Evolutionary conservation across 768 basidiomycete genomes (phyloP), one percentile per base, ranked within the genome.

Genomic region (Termitomyces sp.): DNA sequence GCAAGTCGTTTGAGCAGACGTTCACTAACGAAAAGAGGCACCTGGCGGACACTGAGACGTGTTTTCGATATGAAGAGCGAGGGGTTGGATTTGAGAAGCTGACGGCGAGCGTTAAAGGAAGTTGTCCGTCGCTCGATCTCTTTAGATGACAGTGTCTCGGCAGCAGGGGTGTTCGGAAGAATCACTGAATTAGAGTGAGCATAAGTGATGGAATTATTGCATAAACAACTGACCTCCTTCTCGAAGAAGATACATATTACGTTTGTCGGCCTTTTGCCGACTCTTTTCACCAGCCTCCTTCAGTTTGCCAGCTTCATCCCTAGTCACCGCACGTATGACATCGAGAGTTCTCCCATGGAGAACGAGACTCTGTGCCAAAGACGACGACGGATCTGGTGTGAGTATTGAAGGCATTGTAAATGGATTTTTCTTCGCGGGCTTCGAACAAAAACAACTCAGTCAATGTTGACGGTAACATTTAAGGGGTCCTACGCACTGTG

Each of bases 1-100:
- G 90, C 90, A 21, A 99, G 82, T 3, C 90, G 88, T 67, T 94
- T 96, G 57, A 98, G 79, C 63, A 89, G 81, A 41, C 91, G 87
- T 67, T 99, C 96, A 0, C 91, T 91, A 14, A 86, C 94, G 67
- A 89, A 96, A 0, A 89, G 74, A 0, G 97, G 97, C 23, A 99
- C 81, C 64, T 97, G 93, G 3, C 97, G 91, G 58, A 99, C 82
- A 57, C 91, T 94, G 41, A 99, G 84, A 59, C 97, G 93, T 0
- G 93, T 98, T 66, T 86, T 89, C 27, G 95, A 98, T 64, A 99
- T 89, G 74, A 88, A 99, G 5, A 99, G 77, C 0, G 92, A 90
- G 0, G 97, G 96, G 69, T 98, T 98, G 12, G 88, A 87, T 58
- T 89, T 88, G 40, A 99, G 82, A 32, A 98, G 79, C 0, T 83